These are phyloP conservation scores for Sporothrix brunneoviolacea DNA, from an alignment of 2,329 filamentous ascomycete genomes.

Conservation along the genomic window DNA sequence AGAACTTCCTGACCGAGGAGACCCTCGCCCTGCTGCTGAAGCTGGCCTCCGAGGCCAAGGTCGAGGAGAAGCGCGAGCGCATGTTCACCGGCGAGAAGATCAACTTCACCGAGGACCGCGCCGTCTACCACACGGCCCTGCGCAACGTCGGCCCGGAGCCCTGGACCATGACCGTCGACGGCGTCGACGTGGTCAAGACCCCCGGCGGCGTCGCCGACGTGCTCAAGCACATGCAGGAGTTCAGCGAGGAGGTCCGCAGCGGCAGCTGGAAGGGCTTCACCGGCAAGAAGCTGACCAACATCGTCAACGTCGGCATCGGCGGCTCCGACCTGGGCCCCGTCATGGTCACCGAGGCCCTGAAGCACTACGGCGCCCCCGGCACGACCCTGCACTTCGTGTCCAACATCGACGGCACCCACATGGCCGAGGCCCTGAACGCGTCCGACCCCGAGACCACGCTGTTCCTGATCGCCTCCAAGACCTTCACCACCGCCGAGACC, in stretches of 20 bases:
- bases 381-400: constrained; percentile 96
- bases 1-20: constrained; percentile 96
- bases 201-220: constrained; percentile 85
- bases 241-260: constrained; percentile 88
- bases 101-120: constrained; percentile 96
- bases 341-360: constrained; percentile 97
- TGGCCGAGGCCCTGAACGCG: constrained; percentile 81
- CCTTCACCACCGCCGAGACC: constrained; percentile 97
- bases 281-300: constrained; percentile 93
- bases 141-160: constrained; percentile 69
- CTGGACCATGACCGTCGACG: constrained; percentile 77
- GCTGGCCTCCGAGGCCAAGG: constrained; percentile 81
- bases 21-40: constrained; percentile 80
- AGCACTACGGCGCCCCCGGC: constrained; percentile 81
- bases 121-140: constrained; percentile 91
- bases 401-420: constrained; percentile 98
- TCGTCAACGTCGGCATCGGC: constrained; percentile 96
- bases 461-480: constrained; percentile 98
- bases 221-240: constrained; percentile 96
- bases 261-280: constrained; percentile 96
- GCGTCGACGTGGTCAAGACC: constrained; percentile 84
- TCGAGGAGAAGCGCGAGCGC: constrained; percentile 90
- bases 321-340: constrained; percentile 98
- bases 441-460: constrained; percentile 97
- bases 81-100: constrained; percentile 99